These are phyloP conservation scores for Phylloporus sp. DNA, from an alignment of 768 basidiomycete species.

Conservation along the genomic window DNA sequence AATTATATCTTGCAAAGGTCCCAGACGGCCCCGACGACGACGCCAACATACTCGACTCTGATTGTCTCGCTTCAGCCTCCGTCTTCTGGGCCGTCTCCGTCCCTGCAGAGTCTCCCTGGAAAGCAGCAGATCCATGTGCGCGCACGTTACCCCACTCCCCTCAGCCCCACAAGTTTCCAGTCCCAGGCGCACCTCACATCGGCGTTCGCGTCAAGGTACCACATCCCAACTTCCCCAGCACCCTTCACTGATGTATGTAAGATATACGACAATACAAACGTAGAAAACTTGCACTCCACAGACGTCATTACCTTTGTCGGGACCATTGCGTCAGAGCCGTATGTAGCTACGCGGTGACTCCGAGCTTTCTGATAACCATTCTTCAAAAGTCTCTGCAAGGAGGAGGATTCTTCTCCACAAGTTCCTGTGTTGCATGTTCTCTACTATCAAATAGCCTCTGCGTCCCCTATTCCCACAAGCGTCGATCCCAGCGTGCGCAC, in stretches of 20 bases:
- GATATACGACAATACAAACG: constrained; percentile 51
- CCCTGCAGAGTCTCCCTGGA: constrained; percentile 66
- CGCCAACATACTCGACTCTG: constrained; percentile 35
- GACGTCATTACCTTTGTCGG: constrained; percentile 69
- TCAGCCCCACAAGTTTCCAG: constrained; percentile 61
- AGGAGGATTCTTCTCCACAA: constrained; percentile 31
- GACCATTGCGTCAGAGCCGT: constrained; percentile 64
- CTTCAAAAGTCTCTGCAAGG: constrained; percentile 35
- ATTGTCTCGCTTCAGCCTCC: constrained; percentile 54
- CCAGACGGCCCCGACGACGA: no score
- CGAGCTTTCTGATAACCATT: constrained; percentile 13
- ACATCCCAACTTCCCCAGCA: neutral
- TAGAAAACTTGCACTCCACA: constrained; percentile 50
- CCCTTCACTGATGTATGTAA: constrained; percentile 25
- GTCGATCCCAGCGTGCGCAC: constrained; percentile 33
- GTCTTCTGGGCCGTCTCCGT: constrained; percentile 72
- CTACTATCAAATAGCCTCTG: constrained; percentile 31
- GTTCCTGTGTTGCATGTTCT: constrained; percentile 71
- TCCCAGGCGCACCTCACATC: constrained; percentile 48
- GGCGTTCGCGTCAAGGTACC: constrained; percentile 69
- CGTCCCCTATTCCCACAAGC: constrained; percentile 1
- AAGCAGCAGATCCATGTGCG: constrained; percentile 24
- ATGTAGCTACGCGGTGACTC: constrained; percentile 25
- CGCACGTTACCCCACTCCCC: constrained; percentile 16
- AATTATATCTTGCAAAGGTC: constrained; percentile 60